Evolutionary conservation across 2,329 filamentous ascomycete genomes (phyloP).

Genomic region (Verticillium nubilum): DNA sequence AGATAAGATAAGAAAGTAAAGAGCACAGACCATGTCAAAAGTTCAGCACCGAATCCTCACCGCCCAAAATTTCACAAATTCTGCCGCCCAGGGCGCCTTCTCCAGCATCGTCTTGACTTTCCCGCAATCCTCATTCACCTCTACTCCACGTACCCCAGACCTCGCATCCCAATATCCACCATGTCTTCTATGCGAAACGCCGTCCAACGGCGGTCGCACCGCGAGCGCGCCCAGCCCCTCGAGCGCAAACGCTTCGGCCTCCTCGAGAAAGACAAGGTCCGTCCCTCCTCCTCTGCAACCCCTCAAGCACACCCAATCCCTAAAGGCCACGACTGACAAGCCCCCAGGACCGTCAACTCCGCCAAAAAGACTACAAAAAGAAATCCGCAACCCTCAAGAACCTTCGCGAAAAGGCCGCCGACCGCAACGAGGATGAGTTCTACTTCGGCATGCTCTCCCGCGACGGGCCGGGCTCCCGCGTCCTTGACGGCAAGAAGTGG

Average conservation of each 20-base stretch:
- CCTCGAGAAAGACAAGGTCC: constrained; percentile 92
- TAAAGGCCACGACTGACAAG: neutral
- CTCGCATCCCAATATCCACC: constrained; percentile 1
- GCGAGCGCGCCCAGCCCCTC: constrained; percentile 81
- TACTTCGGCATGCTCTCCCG: constrained; percentile 66
- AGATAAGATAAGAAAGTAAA: neutral
- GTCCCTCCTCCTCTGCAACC: neutral
- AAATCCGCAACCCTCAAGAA: constrained; percentile 57
- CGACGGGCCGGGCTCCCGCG: constrained; percentile 44
- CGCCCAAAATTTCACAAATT: constrained; percentile 15
- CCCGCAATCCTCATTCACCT: neutral
- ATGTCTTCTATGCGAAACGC: constrained; percentile 56
- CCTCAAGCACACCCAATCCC: neutral
- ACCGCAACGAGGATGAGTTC: constrained; percentile 69
- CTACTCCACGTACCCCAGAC: neutral
- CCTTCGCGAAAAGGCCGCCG: constrained; percentile 55
- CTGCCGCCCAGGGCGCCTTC: constrained; percentile 11
- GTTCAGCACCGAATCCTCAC: constrained; percentile 1
- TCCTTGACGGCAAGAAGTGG: constrained; percentile 45
- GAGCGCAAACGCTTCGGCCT: constrained; percentile 84
- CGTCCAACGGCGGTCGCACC: constrained; percentile 77
- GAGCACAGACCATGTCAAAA: neutral
- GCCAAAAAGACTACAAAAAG: constrained; percentile 60
- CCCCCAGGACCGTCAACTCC: constrained; percentile 55
- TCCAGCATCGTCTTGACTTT: neutral